A percentile compares a stretch with the other conserved stretches of the same genome.
Conservation (phyloP, 1,139 yeast species). For the Citeromyces hawaiiensis region DNA sequence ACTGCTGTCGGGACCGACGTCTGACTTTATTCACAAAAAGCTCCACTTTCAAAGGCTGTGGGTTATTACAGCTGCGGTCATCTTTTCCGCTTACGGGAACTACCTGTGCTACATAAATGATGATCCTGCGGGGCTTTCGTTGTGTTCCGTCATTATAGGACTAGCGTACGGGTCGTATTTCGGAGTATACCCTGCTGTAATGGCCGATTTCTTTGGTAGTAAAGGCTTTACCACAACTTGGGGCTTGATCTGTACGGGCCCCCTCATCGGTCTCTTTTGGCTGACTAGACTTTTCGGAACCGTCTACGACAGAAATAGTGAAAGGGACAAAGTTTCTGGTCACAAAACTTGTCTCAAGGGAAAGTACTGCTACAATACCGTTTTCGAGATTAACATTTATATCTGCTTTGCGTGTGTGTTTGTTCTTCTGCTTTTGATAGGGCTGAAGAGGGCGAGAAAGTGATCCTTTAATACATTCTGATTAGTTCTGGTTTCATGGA, state of each 20-base stretch:
- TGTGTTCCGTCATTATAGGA: slow-evolving; percentile 54
- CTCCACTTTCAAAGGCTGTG: slow-evolving; percentile 50
- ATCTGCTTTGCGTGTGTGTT: slow-evolving; percentile 17
- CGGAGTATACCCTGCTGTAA: slow-evolving; percentile 71
- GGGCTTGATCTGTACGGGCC: slow-evolving; percentile 61
- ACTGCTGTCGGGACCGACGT: slow-evolving; percentile 51
- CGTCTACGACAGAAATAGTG: slow-evolving; percentile 23
- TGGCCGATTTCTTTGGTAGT: slow-evolving; percentile 69
- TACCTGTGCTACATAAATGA: slow-evolving; percentile 18
- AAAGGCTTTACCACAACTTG: slow-evolving; percentile 64
- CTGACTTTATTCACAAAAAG: slow-evolving; percentile 42
- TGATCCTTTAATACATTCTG: not conserved
- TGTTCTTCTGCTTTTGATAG: slow-evolving; percentile 17
- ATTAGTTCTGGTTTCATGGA: too few species aligned
- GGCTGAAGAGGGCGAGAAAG: slow-evolving; percentile 3
- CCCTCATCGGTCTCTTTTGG: slow-evolving; percentile 24
- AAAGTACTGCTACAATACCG: slow-evolving; percentile 23
- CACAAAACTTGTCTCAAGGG: slow-evolving; percentile 23
- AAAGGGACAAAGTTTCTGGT: slow-evolving; percentile 14
- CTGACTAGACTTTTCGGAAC: slow-evolving; percentile 28
- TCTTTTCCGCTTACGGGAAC: slow-evolving; percentile 26
- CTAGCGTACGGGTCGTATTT: slow-evolving; percentile 70
- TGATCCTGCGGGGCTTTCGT: slow-evolving; percentile 23
- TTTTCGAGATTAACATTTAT: slow-evolving; percentile 22
- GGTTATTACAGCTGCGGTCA: slow-evolving; percentile 43